phyloP scores from a whole-genome alignment of 768 basidiomycete genomes.

The Mycena vulgaris region DNA sequence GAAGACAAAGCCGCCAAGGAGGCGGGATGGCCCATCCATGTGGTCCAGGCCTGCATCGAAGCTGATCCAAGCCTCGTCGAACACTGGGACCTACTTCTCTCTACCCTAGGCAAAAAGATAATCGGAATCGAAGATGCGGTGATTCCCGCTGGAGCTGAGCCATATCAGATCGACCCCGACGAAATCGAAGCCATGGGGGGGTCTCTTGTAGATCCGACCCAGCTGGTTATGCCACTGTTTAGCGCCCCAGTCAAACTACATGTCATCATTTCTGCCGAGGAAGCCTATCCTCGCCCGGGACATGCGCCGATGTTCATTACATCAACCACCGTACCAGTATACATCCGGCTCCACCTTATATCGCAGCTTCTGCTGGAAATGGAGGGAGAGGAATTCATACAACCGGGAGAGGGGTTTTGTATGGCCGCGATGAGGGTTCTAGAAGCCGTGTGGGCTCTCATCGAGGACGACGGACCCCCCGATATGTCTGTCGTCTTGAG shows the following conservation, averaged over 20 bases:
- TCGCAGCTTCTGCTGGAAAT: conserved; percentile 73
- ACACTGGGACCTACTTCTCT: conserved; percentile 70
- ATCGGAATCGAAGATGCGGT: conserved; percentile 58
- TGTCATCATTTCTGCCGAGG: conserved; percentile 67
- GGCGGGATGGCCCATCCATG: conserved; percentile 84
- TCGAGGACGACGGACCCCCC: conserved; percentile 83
- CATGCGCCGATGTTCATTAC: conserved; percentile 84
- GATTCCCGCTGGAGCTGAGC: conserved; percentile 23
- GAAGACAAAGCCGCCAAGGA: conserved; percentile 86
- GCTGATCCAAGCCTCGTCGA: conserved; percentile 56
- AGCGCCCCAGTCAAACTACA: conserved; percentile 78
- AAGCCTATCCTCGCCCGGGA: conserved; percentile 58
- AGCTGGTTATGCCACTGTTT: conserved; percentile 75
- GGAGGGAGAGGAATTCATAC: conserved; percentile 68
- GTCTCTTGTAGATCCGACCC: conserved; percentile 58
- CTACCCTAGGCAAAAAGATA: conserved; percentile 68
- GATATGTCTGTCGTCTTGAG: conserved; percentile 78
- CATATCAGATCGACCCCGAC: conserved; percentile 57
- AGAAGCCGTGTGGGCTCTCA: conserved; percentile 77
- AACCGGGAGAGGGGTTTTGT: conserved; percentile 79
- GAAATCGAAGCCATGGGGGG: conserved; percentile 74
- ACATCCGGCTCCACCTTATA: conserved; percentile 88
- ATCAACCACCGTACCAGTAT: conserved; percentile 79
- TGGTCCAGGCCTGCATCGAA: conserved; percentile 69
- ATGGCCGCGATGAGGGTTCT: conserved; percentile 79